Evolutionary conservation across 129 eudicot species (phyloP), one percentile per base, ranked within the genome.

Genomic region (Arctium lappa): DNA sequence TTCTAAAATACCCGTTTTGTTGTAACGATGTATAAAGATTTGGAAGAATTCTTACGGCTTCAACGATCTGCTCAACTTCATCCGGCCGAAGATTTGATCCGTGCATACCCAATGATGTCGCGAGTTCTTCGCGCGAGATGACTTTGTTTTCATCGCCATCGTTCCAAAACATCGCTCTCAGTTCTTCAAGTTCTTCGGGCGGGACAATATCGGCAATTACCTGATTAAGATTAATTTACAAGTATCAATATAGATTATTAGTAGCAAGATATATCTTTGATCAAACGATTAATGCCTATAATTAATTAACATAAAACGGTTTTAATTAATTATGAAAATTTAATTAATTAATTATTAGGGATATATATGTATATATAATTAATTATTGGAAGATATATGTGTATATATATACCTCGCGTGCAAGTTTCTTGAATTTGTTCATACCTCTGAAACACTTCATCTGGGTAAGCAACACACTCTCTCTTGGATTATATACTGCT

Each of bases 381-480:
- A 53, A 12, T 4, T 3, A 3, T 56, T 56, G 66, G 66, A 22
- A 22, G 16, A 56, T 27, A 44, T 8, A 56, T 42, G 9, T 42
- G 6, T 5, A 8, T 56, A 56, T 16, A 16, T 56, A 16, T 63
- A 94, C 98, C 97, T 88, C 88, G 30, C 90, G 86, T 40, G 94
- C 97, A 74, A 91, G 92, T 74, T 85, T 90, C 83, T 94, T 90
- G 84, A 94, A 91, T 73, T 94, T 94, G 90, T 89, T 91, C 94
- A 94, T 91, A 34, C 91, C 97, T 88, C 98, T 84, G 77, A 94
- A 91, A 36, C 89, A 91, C 89, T 87, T 94, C 92, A 91, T 84
- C 88, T 88, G 87, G 1, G 89, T 74, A 18, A 85, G 85, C 15
- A 94, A 89, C 50, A 86, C 87, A 44, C 87, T 79, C 50, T 88